These are phyloP conservation scores for Meyerozyma smithsonii DNA, from an alignment of 1,139 yeast genomes.

Conservation along the genomic window DNA sequence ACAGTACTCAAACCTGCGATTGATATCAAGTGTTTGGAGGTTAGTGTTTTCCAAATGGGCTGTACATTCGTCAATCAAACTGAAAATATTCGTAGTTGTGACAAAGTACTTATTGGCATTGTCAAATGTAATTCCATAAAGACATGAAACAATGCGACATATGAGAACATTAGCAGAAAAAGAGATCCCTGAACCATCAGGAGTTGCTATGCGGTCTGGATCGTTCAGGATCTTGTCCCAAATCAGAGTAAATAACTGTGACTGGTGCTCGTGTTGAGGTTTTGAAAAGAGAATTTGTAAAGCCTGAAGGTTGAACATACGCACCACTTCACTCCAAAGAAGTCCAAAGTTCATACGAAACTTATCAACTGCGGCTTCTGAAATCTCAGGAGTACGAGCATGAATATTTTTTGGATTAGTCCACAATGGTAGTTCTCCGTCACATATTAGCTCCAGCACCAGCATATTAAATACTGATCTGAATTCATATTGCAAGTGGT, in stretches of 20 bases:
- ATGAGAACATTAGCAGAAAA: not conserved
- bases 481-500: not conserved
- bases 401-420: not conserved
- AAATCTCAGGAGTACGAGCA: not conserved
- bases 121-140: not conserved
- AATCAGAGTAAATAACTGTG: not conserved
- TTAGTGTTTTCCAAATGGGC: conserved; percentile 23
- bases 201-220: not conserved
- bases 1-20: conserved; percentile 20
- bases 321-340: conserved; percentile 33
- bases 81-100: conserved; percentile 17
- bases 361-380: conserved; percentile 5
- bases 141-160: not conserved
- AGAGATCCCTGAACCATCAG: not conserved
- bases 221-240: conserved; percentile 1
- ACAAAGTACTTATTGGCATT: not conserved
- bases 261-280: not conserved
- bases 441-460: not conserved
- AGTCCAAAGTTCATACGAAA: conserved; percentile 23
- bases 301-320: conserved; percentile 28
- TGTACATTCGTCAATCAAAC: conserved; percentile 21
- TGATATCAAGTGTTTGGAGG: conserved; percentile 8
- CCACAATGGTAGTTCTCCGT: not conserved
- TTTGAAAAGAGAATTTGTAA: conserved; percentile 10
- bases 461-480: not conserved